phyloP scores from a whole-genome alignment of 2,329 filamentous ascomycete genomes.

The Alternaria sp. region DNA sequence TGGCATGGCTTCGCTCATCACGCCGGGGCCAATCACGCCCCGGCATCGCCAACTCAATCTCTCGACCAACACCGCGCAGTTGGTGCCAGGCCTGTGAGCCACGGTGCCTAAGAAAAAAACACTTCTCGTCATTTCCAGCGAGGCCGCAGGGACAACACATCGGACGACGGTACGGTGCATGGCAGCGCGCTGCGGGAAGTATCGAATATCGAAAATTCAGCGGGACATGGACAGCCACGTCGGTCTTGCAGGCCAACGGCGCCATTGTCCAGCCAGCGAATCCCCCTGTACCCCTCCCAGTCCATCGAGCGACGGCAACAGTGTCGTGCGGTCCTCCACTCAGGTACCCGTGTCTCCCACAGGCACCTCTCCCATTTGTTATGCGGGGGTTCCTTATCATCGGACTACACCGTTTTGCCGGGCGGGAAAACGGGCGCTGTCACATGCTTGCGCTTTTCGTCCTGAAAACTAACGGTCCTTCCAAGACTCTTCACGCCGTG shows the following conservation, averaged over 20 bases:
- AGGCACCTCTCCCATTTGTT: conserved; percentile 1
- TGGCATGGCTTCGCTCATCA: conserved; percentile 22
- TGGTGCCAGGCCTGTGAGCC: conserved; percentile 11
- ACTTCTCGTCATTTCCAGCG: background rate
- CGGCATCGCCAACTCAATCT: conserved; percentile 20
- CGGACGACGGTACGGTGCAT: conserved; percentile 17
- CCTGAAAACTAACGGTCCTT: conserved; percentile 4
- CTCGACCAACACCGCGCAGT: conserved; percentile 21
- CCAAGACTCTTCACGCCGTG: conserved; percentile 19
- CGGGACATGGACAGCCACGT: conserved; percentile 39
- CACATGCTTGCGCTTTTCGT: conserved; percentile 17
- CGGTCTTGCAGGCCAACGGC: conserved; percentile 31
- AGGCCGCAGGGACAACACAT: conserved; percentile 22
- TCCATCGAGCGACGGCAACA: background rate
- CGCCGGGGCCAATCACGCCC: conserved; percentile 14
- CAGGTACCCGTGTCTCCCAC: conserved; percentile 22
- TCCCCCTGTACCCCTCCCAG: conserved; percentile 22
- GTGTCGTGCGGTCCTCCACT: conserved; percentile 17
- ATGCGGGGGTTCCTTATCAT: conserved; percentile 1
- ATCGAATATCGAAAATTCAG: conserved; percentile 19
- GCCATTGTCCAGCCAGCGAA: conserved; percentile 19
- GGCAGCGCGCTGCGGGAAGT: conserved; percentile 18
- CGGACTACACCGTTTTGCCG: background rate
- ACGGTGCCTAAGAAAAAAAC: background rate
- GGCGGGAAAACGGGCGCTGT: conserved; percentile 10